Percentiles rank a stretch among this genome's conserved stretches.
These are phyloP conservation scores for Exobasidium cylindrosporum DNA, from an alignment of 1,284 basidiomycete species.

Conservation along the genomic window DNA sequence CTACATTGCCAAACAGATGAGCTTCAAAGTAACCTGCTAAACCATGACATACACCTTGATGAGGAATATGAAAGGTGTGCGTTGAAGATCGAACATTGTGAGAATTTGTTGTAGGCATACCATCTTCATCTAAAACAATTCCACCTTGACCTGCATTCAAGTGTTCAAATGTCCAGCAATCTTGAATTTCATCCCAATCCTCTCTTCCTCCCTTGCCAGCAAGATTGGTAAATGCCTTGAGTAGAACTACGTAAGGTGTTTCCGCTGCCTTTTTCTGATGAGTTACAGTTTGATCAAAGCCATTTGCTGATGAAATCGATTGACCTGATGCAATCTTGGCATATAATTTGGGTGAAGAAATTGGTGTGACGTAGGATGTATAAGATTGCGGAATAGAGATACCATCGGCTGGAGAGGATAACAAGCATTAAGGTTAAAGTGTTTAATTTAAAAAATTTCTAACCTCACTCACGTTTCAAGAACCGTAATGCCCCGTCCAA, in stretches of 20 bases:
- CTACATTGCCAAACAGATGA: conserved; percentile 80
- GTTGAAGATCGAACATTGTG: conserved; percentile 57
- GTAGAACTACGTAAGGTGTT: conserved; percentile 98
- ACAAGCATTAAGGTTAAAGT: background rate
- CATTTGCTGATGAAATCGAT: conserved; percentile 10
- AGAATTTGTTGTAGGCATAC: conserved; percentile 56
- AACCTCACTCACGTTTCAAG: conserved; percentile 46
- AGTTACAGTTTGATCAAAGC: background rate
- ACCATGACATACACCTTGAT: conserved; percentile 93
- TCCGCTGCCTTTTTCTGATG: conserved; percentile 64
- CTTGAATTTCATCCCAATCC: conserved; percentile 75
- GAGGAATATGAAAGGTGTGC: conserved; percentile 82
- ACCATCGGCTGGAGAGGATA: conserved; percentile 61
- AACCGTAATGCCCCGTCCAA: conserved; percentile 88
- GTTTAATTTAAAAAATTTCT: too few species aligned
- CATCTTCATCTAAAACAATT: conserved; percentile 19
- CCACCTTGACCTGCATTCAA: conserved; percentile 20
- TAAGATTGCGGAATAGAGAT: conserved; percentile 96
- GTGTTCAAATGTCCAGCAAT: conserved; percentile 97
- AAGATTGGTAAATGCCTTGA: conserved; percentile 68
- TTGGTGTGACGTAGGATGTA: conserved; percentile 85
- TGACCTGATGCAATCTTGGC: conserved; percentile 55
- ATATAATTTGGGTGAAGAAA: conserved; percentile 87
- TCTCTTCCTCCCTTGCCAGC: conserved; percentile 57
- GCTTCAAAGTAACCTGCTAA: conserved; percentile 98